Evolutionary conservation across 805 yeast species (phyloP).

Genomic region (Brettanomyces sp.): DNA sequence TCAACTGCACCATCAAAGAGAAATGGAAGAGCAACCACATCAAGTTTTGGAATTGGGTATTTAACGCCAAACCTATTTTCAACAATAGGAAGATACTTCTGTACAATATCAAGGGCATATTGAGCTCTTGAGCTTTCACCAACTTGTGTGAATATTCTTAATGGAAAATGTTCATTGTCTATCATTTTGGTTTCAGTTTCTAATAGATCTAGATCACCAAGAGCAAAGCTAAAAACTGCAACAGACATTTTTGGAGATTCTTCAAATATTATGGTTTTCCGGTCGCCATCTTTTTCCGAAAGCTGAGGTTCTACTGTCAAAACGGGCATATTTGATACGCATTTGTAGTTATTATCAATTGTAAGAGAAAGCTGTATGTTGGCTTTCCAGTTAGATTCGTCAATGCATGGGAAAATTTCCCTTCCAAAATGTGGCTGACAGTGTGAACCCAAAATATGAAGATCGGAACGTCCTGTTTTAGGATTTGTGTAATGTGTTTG

Average conservation of each 20-base stretch:
- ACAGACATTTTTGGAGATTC: slow-evolving; percentile 51
- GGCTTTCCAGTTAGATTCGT: slow-evolving; percentile 50
- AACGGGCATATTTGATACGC: slow-evolving; percentile 40
- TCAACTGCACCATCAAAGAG: slow-evolving; percentile 76
- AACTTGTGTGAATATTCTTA: slow-evolving; percentile 45
- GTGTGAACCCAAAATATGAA: slow-evolving; percentile 57
- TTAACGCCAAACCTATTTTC: slow-evolving; percentile 32
- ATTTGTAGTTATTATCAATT: slow-evolving; percentile 37
- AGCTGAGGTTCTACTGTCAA: slow-evolving; percentile 11
- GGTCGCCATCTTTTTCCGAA: slow-evolving; percentile 1
- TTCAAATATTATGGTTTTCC: slow-evolving; percentile 34
- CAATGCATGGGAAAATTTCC: slow-evolving; percentile 58
- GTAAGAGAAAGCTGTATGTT: slow-evolving; percentile 39
- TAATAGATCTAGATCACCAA: slow-evolving; percentile 57
- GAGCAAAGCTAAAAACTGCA: slow-evolving; percentile 56
- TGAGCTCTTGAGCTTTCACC: slow-evolving; percentile 41
- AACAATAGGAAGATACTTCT: slow-evolving; percentile 38
- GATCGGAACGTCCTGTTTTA: slow-evolving; percentile 37
- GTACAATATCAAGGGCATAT: slow-evolving; percentile 41
- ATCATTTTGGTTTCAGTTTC: slow-evolving; percentile 26
- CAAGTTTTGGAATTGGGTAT: slow-evolving; percentile 58
- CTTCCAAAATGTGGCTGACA: slow-evolving; percentile 62
- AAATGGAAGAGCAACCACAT: slow-evolving; percentile 60
- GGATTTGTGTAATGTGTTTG: slow-evolving; percentile 54
- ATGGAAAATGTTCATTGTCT: slow-evolving; percentile 27